These are phyloP conservation scores for Pinguiococcus pyrenoidosus DNA, from an alignment of 108 stramenopile genomes.

Conservation along the genomic window DNA sequence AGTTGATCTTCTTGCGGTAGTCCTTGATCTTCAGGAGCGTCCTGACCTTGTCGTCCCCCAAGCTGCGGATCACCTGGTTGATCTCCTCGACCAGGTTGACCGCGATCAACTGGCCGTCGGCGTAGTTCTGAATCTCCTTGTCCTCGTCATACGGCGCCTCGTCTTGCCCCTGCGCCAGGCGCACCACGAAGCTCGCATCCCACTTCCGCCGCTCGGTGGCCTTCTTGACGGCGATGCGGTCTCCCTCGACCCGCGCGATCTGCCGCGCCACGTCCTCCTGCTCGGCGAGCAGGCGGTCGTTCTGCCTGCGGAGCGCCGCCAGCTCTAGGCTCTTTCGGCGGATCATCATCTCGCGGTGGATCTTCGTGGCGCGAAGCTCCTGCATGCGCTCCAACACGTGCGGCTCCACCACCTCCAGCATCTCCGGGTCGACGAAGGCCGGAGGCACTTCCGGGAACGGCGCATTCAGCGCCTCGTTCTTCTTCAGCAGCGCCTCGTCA, in stretches of 20 bases:
- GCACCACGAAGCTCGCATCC: conserved; percentile 33
- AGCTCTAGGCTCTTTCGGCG: not conserved
- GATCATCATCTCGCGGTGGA: conserved; percentile 31
- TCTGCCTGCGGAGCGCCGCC: conserved; percentile 18
- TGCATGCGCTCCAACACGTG: too few species aligned
- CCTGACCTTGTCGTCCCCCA: conserved; percentile 26
- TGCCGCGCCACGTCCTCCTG: not conserved
- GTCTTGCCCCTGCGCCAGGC: conserved; percentile 41
- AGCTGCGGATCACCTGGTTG: conserved; percentile 29
- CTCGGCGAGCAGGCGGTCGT: conserved; percentile 11
- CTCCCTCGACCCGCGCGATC: conserved; percentile 7
- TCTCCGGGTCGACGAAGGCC: too few species aligned
- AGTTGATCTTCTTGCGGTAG: conserved; percentile 42
- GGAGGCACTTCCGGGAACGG: too few species aligned
- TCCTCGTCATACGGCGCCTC: too few species aligned
- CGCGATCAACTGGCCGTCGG: conserved; percentile 32
- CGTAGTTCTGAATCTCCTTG: conserved; percentile 40
- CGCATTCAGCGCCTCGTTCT: too few species aligned
- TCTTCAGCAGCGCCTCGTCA: conserved; percentile 5
- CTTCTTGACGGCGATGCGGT: conserved; percentile 7
- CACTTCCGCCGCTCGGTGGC: conserved; percentile 8
- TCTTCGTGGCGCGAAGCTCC: conserved; percentile 22
- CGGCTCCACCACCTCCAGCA: too few species aligned
- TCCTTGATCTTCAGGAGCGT: conserved; percentile 35
- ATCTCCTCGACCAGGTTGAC: conserved; percentile 23